Conservation (phyloP, 2,329 filamentous ascomycete species). For the Penicillium fuscoglaucum region DNA sequence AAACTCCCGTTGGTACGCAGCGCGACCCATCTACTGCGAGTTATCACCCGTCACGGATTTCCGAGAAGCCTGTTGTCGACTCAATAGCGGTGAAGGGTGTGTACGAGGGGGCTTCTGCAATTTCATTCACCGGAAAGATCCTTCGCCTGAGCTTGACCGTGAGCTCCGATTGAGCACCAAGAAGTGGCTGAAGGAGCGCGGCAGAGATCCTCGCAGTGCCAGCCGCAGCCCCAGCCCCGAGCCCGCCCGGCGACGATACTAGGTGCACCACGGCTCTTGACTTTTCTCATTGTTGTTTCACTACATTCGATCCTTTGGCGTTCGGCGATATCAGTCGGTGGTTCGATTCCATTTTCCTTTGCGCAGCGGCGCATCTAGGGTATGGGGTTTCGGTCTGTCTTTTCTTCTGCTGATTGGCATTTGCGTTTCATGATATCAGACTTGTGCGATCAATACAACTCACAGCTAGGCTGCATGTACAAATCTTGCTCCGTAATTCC, state of each 20-base stretch:
- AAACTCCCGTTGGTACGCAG: conserved; percentile 95
- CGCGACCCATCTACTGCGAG: conserved; percentile 96
- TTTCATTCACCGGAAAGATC: conserved; percentile 98
- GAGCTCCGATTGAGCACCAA: conserved; percentile 87
- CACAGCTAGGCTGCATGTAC: neutral
- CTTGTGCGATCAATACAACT: conserved; percentile 17
- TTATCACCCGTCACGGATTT: conserved; percentile 96
- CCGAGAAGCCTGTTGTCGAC: conserved; percentile 90
- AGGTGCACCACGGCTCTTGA: conserved; percentile 27
- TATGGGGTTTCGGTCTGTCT: conserved; percentile 18
- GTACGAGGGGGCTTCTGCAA: conserved; percentile 97
- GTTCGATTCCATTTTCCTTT: conserved; percentile 21
- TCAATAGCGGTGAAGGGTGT: conserved; percentile 94
- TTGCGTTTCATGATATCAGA: conserved; percentile 35
- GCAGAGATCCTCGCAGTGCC: conserved; percentile 78
- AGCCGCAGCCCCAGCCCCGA: conserved; percentile 84
- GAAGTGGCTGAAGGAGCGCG: conserved; percentile 89
- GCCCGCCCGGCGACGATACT: conserved; percentile 71
- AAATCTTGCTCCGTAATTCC: neutral
- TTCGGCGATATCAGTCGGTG: conserved; percentile 25
- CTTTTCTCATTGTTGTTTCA: conserved; percentile 13
- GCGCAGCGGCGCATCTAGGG: conserved; percentile 19
- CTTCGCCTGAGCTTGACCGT: conserved; percentile 79
- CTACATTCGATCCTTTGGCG: conserved; percentile 20
- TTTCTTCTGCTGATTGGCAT: conserved; percentile 21